Evolutionary conservation across 2,329 filamentous ascomycete species (phyloP), one percentile per base, ranked within the genome.

Genomic region (Albophoma yamanashiensis): DNA sequence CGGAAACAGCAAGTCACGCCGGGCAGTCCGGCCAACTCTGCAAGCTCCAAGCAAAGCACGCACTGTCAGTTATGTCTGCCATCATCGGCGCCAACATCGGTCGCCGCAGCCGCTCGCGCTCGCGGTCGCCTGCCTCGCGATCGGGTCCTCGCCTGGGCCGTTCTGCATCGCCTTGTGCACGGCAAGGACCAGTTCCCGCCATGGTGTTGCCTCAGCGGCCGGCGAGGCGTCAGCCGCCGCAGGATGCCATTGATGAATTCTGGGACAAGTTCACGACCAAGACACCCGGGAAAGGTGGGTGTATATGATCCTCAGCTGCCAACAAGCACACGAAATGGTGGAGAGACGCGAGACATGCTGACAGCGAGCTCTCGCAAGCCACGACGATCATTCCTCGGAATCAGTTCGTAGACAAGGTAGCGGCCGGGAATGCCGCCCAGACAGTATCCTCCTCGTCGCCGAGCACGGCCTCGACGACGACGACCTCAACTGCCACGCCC

Each of bases 191-290:
- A 17, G 4, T 34, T 25, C 27, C 20, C 22, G 9, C 3, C 36
- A 27, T 39, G n/a, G 22, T n/a, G 25, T n/a, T 27, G 7, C 57
- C 58, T 9, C 39, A n/a, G 39, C 58, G 50, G 39, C 52, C 43
- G 45, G 62, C 66, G 56, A 82, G 79, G 66, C 79, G 82, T 60
- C 80, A 83, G 66, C 74, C 84, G 9, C 88, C 89, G 0, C 89
- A 92, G 70, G 80, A 84, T 61, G 80, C 78, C 34, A 82, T 92
- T 60, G 83, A 89, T 64, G 82, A 88, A 62, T 91, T 91, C 69
- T 92, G 89, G 89, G 74, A 78, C 58, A 85, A 84, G 60, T 91
- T 91, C 66, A 87, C 81, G 17, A 85, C 86, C 58, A 89, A 87
- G 67, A 80, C 81, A 34, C 89, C 88, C 0, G 88, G 89, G 20